Base-by-base conservation (phyloP, 345 rosid genomes). In the Dimocarpus longan region DNA sequence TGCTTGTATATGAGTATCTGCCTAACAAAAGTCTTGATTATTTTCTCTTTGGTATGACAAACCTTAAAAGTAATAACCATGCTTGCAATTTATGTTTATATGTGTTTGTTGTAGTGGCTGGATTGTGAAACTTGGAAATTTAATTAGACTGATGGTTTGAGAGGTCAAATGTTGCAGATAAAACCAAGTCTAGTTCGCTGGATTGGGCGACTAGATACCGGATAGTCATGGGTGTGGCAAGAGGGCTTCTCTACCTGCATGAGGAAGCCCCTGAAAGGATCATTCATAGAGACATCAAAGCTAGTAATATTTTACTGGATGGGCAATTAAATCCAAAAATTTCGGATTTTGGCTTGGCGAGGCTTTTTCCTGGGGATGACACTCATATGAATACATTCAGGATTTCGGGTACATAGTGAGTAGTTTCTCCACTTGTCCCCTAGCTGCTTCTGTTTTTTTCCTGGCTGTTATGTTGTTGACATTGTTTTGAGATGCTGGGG, bases 381-480 rank as follows among this genome's bases (percentile, higher is more conserved):
- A 92, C 97, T 12, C 98, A 91, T 85, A 22, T 92, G 43, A 84
- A 91, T 81, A 93, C 98, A 72, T 87, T 90, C 68, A 87, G 43
- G 87, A 84, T 95, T 85, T 92, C 93, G 63, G 98, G 98, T 74
- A 95, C 98, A 73, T 85, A 80, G 97, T 95, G 82, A 95, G 98
- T 90, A 81, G 71, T 69, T 80, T 80, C 67, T 48, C 74, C 66
- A n/a, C 77, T 72, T 70, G 15, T 46, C 15, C 12, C 9, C 26
- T 0, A 0, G 22, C 63, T 68, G 68, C 5, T 63, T 42, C 67
- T 37, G 71, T 19, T 69, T 21, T 70, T 42, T 19, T 39, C 50
- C 22, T 1, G 57, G n/a, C 48, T 74, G n/a, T 13, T 43, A 59
- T 70, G 26, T 50, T 43, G 18, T 18, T 26, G 19, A 19, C 24